Conservation (phyloP, 768 basidiomycete species). For the Amanita pseudoporphyria region DNA sequence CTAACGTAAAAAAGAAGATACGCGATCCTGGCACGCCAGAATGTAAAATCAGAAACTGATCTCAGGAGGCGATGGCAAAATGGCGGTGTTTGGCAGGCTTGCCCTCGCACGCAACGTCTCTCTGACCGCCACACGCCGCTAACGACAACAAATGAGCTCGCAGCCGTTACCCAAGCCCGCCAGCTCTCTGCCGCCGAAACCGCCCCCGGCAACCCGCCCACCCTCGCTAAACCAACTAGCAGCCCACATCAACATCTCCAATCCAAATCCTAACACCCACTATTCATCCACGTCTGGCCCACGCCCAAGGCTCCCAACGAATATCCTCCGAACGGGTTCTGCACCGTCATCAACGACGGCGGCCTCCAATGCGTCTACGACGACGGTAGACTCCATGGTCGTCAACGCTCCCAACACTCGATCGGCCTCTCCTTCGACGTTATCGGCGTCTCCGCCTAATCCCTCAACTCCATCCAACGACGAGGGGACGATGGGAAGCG, state of each 20-base stretch:
- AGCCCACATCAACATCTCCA: conserved; percentile 53
- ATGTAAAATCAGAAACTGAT: too few relatives aligned
- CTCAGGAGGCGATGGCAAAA: too few relatives aligned
- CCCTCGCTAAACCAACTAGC: conserved; percentile 79
- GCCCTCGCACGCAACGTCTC: too few relatives aligned
- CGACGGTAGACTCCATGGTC: conserved; percentile 52
- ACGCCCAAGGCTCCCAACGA: conserved; percentile 69
- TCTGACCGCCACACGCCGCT: too few relatives aligned
- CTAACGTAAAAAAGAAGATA: too few relatives aligned
- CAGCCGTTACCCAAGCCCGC: background rate
- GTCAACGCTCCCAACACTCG: conserved; percentile 63
- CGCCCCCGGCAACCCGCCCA: conserved; percentile 24
- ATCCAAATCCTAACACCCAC: conserved; percentile 21
- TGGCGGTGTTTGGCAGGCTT: too few relatives aligned
- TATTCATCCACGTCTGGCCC: conserved; percentile 23
- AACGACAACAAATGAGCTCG: too few relatives aligned
- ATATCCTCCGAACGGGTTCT: conserved; percentile 56
- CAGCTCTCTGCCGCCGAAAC: background rate
- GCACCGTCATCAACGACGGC: conserved; percentile 31
- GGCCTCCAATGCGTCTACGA: conserved; percentile 32
- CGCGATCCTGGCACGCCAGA: too few relatives aligned
- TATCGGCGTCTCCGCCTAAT: conserved; percentile 37
- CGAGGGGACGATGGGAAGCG: conserved; percentile 14
- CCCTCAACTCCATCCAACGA: conserved; percentile 29
- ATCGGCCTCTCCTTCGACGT: conserved; percentile 51